Base-by-base conservation (phyloP, 2,329 filamentous ascomycete species). In the Paraphaeosphaeria sporulosa region DNA sequence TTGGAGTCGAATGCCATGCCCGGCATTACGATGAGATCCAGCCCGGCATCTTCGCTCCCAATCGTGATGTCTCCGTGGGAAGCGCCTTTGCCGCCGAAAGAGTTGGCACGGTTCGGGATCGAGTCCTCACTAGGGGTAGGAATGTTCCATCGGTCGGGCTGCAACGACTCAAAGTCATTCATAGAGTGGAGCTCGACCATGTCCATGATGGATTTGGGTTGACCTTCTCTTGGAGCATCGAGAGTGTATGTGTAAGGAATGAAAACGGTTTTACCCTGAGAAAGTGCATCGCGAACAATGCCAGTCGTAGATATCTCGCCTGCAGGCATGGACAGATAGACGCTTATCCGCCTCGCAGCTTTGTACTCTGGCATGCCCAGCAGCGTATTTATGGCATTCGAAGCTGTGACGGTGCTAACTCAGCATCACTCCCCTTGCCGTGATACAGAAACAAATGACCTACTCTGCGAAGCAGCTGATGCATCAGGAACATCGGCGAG, bases 321-420 rank as follows among this genome's bases (percentile, higher is more conserved):
- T 10, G 83, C 81, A 0, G 94, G 93, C 95, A 99, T 99, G 12
- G 94, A 95, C 17, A 99, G 84, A 76, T 96, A 99, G 58, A 99
- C 85, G 68, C 92, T 93, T 71, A 99, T 87, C 55, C 87, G 85
- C 61, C 83, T 85, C 44, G 95, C 94, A 57, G 89, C 83, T 64
- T 87, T 81, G 76, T 96, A 99, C 57, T 93, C 90, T 53, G 86
- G 84, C 69, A 94, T 86, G 12, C 84, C 82, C 47, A 89, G 81
- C 40, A 97, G 80, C 7, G 85, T 81, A 56, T 87, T 84, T 65
- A 89, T 89, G 23, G 92, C 88, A 66, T 81, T 81, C 53, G 82
- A 79, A 69, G 92, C 92, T 95, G 75, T 36, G 19, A 8, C 40
- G 43, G 27, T 61, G 73, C 54, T 72, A 44, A 12, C 19, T 44